phyloP scores from a whole-genome alignment of 2,329 filamentous ascomycete genomes.

The Talaromyces albobiverticillius region DNA sequence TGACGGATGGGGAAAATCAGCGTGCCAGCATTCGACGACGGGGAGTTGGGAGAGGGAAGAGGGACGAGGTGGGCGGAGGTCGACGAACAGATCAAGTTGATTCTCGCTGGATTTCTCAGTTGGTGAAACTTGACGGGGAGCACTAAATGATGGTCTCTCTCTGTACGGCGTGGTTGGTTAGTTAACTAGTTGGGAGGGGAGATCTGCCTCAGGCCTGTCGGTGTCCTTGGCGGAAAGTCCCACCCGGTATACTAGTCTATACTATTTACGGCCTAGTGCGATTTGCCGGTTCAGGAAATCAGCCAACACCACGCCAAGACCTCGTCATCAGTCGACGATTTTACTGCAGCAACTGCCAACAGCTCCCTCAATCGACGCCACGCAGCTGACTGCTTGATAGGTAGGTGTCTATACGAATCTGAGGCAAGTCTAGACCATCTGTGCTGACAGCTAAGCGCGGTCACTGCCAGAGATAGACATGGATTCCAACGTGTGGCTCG shows the following conservation, averaged over 20 bases:
- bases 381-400: background rate
- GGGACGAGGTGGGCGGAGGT: background rate
- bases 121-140: background rate
- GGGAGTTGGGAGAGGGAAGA: conserved; percentile 15
- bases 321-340: background rate
- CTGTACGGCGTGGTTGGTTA: conserved; percentile 17
- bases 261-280: conserved; percentile 25
- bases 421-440: background rate
- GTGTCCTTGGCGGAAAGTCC: no score
- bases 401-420: background rate
- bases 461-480: background rate
- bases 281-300: background rate
- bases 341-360: background rate
- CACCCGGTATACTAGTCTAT: no score
- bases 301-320: background rate
- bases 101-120: background rate
- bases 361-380: background rate
- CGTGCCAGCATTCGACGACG: conserved; percentile 24
- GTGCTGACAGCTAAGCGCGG: no score
- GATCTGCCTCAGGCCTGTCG: no score
- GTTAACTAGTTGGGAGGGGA: conserved; percentile 1
- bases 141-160: conserved; percentile 14
- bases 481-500: conserved; percentile 27
- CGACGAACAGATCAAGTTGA: background rate
- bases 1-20: conserved; percentile 13